Base-by-base conservation (phyloP, 345 rosid genomes). In the Camelina hispida region DNA sequence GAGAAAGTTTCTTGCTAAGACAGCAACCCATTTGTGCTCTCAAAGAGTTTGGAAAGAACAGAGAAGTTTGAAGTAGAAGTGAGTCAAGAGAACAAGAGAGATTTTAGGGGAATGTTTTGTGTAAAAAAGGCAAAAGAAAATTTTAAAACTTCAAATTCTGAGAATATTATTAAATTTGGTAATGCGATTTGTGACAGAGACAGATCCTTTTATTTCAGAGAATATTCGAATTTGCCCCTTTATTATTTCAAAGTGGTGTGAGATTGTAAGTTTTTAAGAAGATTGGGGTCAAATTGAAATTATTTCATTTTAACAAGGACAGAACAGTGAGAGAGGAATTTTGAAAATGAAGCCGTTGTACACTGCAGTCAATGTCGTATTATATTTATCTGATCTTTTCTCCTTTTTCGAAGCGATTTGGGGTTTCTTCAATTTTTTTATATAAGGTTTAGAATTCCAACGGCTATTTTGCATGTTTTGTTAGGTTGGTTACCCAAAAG, bases 1-100 rank as follows among this genome's bases (percentile, higher is more conserved):
- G 34, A 9, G 70, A 75, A 16, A 82, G 76, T 81, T 83, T 85
- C 79, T 82, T 86, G 71, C 91, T 90, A 4, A 85, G 78, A 81
- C 93, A 88, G 70, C 79, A 74, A 51, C 96, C 96, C 93, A 86
- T 72, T 86, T 9, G 56, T 14, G 13, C 14, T 10, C 9, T 9
- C 9, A 5, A 14, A 46, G 72, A 25, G 0, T 22, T 20, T 18
- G 28, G 53, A 7, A 34, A 15, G 14, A 64, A 43, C 4, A 13
- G 63, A 64, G 52, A 67, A 34, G 1, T 4, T n/a, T 53, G 30
- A 42, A 23, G 48, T 44, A 2, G 57, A 22, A 50, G 5, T 4
- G 62, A 52, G 35, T 47, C 9, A 40, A 40, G 47, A 40, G 47
- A 75, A 10, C 15, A 0, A 13, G 23, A 44, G 32, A 61, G 48